Base-by-base conservation (phyloP, 2,329 filamentous ascomycete genomes). In the Acephala macrosclerotiorum region DNA sequence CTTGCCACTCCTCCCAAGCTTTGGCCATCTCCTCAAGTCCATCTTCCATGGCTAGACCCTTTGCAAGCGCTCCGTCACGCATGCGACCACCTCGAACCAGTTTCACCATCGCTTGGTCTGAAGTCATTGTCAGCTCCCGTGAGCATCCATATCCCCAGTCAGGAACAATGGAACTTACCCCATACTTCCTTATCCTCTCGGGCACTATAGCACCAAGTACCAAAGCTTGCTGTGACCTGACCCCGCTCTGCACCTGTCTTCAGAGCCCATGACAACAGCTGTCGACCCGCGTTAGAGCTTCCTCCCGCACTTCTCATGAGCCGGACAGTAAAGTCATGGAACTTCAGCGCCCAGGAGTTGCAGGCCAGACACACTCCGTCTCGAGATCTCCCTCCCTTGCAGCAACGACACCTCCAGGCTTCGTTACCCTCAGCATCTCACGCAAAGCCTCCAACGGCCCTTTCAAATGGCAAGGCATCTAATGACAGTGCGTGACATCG, bases 401-500 rank as follows among this genome's bases (percentile, higher is more conserved):
- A 0, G 84, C 85, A 25, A 89, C 75, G 5, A 88, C 77, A 2
- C 86, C 87, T 8, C 83, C 84, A 14, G 75, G 74, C 71, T 85
- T 86, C 36, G 80, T 77, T 2, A 89, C 84, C 0, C 84, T 80
- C 16, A 82, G 79, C 84, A 89, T 86, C 70, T 87, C 84, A 26
- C 77, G 75, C 65, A 89, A 74, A 5, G 84, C 82, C 2, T 76
- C 73, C 0, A 84, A 76, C 0, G 86, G 86, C 63, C 84, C 78
- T 25, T 77, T 75, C 5, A 89, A 77, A 74, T 89, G 87, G 70
- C 83, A 80, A 14, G 89, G 78, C 12, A 89, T 82, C 72, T 89
- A 86, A 71, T 87, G 84, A 35, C 82, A 83, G 71, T 84, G 84
- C 14, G 89, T 85, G 33, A 89, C 74, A 68, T 90, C 87, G 67